phyloP scores from a whole-genome alignment of 805 yeast species.

The Candida berthetii region DNA sequence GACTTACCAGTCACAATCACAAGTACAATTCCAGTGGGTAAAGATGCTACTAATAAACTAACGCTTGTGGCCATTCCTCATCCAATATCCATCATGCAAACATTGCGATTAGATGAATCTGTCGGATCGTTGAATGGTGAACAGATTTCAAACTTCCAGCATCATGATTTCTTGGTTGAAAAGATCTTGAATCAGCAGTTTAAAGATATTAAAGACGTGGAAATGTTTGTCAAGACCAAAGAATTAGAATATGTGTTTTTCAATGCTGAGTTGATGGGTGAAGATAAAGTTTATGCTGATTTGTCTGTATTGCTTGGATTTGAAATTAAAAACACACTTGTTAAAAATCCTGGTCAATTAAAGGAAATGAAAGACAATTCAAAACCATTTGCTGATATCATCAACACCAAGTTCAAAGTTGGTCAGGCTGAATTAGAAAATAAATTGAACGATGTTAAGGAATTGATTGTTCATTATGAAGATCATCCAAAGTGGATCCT shows the following conservation, averaged over 20 bases:
- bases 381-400: slow-evolving; percentile 6
- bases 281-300: not conserved
- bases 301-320: slow-evolving; percentile 3
- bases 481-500: slow-evolving; percentile 8
- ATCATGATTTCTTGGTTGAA: not conserved
- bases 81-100: slow-evolving; percentile 9
- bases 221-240: not conserved
- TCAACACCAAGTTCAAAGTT: slow-evolving; percentile 3
- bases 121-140: slow-evolving; percentile 3
- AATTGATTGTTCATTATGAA: slow-evolving; percentile 8
- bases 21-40: not conserved
- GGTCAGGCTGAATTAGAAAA: slow-evolving; percentile 12
- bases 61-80: slow-evolving; percentile 13
- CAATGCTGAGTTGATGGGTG: slow-evolving; percentile 1
- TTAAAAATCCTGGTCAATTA: slow-evolving; percentile 3
- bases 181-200: not conserved
- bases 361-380: slow-evolving; percentile 7
- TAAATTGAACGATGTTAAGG: slow-evolving; percentile 10
- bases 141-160: not conserved
- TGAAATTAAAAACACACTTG: slow-evolving; percentile 2
- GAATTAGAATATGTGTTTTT: not conserved
- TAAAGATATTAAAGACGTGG: not conserved
- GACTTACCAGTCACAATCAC: slow-evolving; percentile 4
- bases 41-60: not conserved
- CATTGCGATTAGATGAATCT: slow-evolving; percentile 8